These are phyloP conservation scores for Kodamaea kaohsiungensis DNA, from an alignment of 805 yeast species.

Conservation along the genomic window DNA sequence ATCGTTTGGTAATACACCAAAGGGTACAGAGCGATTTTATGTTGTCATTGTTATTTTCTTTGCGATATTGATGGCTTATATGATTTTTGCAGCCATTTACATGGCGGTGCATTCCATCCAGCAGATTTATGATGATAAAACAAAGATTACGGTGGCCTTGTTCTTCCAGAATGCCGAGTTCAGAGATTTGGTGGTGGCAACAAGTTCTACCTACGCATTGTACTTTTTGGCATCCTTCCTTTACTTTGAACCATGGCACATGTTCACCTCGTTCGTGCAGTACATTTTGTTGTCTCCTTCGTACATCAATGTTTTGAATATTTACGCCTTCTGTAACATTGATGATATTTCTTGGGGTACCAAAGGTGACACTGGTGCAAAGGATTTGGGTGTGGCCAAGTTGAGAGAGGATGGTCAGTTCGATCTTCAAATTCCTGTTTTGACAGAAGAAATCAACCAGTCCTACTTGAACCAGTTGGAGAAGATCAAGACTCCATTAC, in stretches of 20 bases:
- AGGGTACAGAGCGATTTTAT: conserved; percentile 58
- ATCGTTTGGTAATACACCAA: conserved; percentile 65
- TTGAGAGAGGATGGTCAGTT: conserved; percentile 55
- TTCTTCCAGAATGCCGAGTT: conserved; percentile 49
- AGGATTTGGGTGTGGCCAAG: conserved; percentile 55
- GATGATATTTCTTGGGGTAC: conserved; percentile 78
- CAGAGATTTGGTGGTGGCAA: conserved; percentile 56
- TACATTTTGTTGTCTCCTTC: conserved; percentile 53
- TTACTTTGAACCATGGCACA: conserved; percentile 68
- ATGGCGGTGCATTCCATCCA: conserved; percentile 56
- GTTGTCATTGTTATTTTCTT: conserved; percentile 53
- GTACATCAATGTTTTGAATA: conserved; percentile 58
- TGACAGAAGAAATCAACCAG: conserved; percentile 54
- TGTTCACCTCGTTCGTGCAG: conserved; percentile 55
- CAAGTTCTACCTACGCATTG: conserved; percentile 60
- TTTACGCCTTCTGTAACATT: conserved; percentile 69
- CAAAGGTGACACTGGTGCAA: conserved; percentile 65
- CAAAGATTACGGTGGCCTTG: conserved; percentile 44
- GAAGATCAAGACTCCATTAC: conserved; percentile 48
- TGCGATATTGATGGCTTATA: conserved; percentile 61
- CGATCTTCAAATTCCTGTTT: conserved; percentile 53
- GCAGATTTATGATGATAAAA: conserved; percentile 31
- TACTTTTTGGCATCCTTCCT: conserved; percentile 59
- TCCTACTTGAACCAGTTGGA: conserved; percentile 54
- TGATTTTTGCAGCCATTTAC: conserved; percentile 57